These are phyloP conservation scores for Peronosclerospora sorghi DNA, from an alignment of 352 stramenopile genomes.

Conservation along the genomic window DNA sequence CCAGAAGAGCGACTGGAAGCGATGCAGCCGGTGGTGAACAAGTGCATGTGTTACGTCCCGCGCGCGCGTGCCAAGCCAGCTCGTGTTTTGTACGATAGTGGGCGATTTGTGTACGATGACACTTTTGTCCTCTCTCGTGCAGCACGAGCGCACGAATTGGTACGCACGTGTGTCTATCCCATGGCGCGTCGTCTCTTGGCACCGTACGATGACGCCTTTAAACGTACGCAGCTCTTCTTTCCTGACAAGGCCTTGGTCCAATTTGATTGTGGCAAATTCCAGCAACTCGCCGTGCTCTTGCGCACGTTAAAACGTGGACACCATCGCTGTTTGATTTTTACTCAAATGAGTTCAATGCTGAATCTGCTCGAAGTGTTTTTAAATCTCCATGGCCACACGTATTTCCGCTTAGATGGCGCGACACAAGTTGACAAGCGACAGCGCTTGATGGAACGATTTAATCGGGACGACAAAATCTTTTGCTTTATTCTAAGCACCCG, in stretches of 20 bases:
- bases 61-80: constrained; percentile 39
- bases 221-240: constrained; percentile 89
- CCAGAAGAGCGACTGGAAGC: too few relatives aligned
- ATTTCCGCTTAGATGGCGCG: constrained; percentile 95
- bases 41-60: constrained; percentile 67
- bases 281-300: constrained; percentile 86
- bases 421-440: constrained; percentile 95
- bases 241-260: constrained; percentile 96
- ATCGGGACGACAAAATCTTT: constrained; percentile 94
- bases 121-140: constrained; percentile 36
- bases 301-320: constrained; percentile 91
- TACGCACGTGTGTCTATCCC: constrained; percentile 11
- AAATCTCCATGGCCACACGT: constrained; percentile 95
- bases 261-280: constrained; percentile 93
- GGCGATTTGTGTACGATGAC: constrained; percentile 26
- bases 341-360: constrained; percentile 99
- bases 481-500: constrained; percentile 98
- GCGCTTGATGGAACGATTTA: constrained; percentile 97
- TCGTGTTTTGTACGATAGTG: constrained; percentile 27
- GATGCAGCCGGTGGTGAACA: constrained; percentile 34
- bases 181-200: constrained; percentile 28
- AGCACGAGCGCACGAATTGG: constrained; percentile 10
- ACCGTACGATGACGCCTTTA: constrained; percentile 50
- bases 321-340: constrained; percentile 94
- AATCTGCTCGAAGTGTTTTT: constrained; percentile 98